Evolutionary conservation across 2,329 filamentous ascomycete genomes (phyloP), one percentile per base, ranked within the genome.

Genomic region (Beauveria rudraprayagi): DNA sequence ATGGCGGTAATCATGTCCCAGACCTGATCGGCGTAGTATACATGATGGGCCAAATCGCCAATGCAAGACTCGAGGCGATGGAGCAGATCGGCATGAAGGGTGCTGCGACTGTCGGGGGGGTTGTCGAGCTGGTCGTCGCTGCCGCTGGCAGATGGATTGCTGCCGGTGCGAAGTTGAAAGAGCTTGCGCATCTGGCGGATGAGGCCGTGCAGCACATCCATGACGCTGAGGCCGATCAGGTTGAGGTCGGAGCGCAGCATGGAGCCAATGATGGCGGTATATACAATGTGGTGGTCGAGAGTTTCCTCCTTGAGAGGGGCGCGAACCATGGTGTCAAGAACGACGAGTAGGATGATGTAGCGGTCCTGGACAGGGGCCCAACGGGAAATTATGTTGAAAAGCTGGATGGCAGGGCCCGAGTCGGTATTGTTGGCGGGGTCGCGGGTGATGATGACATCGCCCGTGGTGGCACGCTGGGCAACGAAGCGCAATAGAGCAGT

Each of bases 11-110:
- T 86, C 91, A 97, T 97, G 73, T 99, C 94, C 1, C 90, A 87
- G 60, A 97, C 91, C 73, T 99, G 94, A 67, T 97, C 93, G 1
- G 90, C 90, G 71, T 99, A 99, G 77, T 99, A 99, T 37, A 97
- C 87, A 70, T 99, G 94, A 0, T 91, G 96, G 2, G 92, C 92
- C 30, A 99, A 78, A 70, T 92, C 86, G n/a, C 91, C 91, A 63
- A 97, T 92, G 74, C 91, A 96, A 66, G 84, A 81, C 71, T 94
- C 88, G 17, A 97, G 81, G 37, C 87, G 83, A 40, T 78, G 73
- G 30, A 96, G 76, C 17, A 97, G 79, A 66, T 87, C 82, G 64
- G 81, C 80, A 55, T 87, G 82, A 61, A 88, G 82, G 11, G n/a
- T 16, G 54, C 71, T 63, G 60, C 66, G 68, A 19, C 74, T 72